Base-by-base conservation (phyloP, 805 yeast genomes). In the Cyberlindnera petersonii region DNA sequence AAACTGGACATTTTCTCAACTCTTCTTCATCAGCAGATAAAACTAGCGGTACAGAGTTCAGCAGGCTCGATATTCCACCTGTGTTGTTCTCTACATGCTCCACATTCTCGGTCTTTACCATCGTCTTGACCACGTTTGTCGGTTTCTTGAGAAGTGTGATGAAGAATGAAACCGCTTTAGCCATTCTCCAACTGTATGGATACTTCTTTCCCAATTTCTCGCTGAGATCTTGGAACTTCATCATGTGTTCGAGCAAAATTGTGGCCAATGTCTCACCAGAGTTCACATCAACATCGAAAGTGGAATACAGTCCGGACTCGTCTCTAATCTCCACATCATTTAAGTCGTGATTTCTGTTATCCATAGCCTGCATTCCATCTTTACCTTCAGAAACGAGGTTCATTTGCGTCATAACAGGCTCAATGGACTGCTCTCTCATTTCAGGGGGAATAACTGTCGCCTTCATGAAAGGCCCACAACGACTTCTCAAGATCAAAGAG, bases 181-280 rank as follows among this genome's bases (percentile, higher is more conserved):
- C 67, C 54, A 82, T 69, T 59, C 83, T 72, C 78, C 81, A 78
- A 2, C 87, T 83, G 53, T 79, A 79, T 42, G 76, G 77, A 53
- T 79, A 82, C 46, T 77, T 68, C 19, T 63, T 66, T 16, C 85
- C 75, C 24, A 82, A 59, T 27, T 66, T 65, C 61, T 68, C 58
- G 42, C 68, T 48, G 60, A 71, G 33, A 42, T 55, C 44, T 50
- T 64, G 60, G 47, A 73, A 75, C 14, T 56, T 52, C 24, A 64
- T 66, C 68, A 69, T 65, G 39, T 70, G 71, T 6, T 55, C 55
- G 33, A 64, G 52, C 14, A 71, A 52, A 9, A 61, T 54, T 3
- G 63, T 64, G 4, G 69, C 63, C 29, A 68, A 49, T 8, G 53
- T 53, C 29, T 63, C 66, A 29, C 69, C 68, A 6, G 61, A 55